Base-by-base conservation (phyloP, 805 yeast species). In the Isabelozyma gotoi region DNA sequence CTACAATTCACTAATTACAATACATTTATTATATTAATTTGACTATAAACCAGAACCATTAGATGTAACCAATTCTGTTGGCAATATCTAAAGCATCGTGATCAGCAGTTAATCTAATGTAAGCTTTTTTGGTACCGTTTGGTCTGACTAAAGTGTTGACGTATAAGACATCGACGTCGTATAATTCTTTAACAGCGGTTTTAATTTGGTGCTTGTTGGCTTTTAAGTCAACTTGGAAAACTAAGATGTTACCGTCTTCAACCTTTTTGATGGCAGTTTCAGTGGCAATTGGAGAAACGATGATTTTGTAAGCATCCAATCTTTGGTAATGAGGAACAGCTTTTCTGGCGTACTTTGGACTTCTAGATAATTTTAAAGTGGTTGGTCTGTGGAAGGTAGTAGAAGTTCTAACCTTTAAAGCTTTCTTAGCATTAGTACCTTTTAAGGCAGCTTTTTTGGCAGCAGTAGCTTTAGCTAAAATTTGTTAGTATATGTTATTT, bases 111-210 rank as follows among this genome's bases (percentile, higher is more conserved):
- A 94, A 87, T 82, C 96, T 89, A 73, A 94, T 92, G 84, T 86
- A 94, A 73, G 99, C 99, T 85, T 94, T 94, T 89, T 94, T 94
- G 81, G 97, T 87, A 77, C 99, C 99, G 78, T 94, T 91, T 74
- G 99, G 97, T 81, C 96, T 89, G 70, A 94, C 79, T 75, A 94
- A 82, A 63, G 99, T 94, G 92, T 94, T 91, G 71, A 94, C 90
- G 77, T 88, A 81, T 67, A 76, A 79, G 62, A 87, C 94, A 60
- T 94, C 98, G 68, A 92, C 98, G 71, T 88, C 91, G 84, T 92
- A 94, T 71, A 94, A 84, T 79, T 90, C 96, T 85, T 94, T 92
- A 68, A 94, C 96, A 60, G 99, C 99, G 67, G 84, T 80, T 84
- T 91, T 92, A 82, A 94, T 94, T 81, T 92, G 98, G 80, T 85